Evolutionary conservation across 352 stramenopile species (phyloP).

Genomic region (Globisporangium abappressorium): DNA sequence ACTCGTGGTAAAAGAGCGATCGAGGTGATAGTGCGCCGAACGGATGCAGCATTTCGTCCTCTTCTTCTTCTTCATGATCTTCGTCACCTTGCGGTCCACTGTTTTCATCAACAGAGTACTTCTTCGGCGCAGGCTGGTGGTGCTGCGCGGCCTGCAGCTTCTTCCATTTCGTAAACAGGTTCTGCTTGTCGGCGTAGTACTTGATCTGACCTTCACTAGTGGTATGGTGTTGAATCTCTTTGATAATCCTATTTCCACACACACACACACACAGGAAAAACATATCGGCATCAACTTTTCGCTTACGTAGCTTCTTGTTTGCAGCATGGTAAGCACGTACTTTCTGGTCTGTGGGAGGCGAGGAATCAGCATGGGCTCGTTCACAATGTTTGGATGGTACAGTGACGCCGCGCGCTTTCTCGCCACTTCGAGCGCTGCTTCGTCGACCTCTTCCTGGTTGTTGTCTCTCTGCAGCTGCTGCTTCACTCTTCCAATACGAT

Average conservation of each 20-base stretch:
- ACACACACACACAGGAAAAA: not conserved
- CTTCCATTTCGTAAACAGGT: slow-evolving; percentile 76
- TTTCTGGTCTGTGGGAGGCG: slow-evolving; percentile 59
- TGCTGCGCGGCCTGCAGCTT: slow-evolving; percentile 56
- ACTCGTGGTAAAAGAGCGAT: slow-evolving; percentile 70
- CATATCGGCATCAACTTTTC: no score
- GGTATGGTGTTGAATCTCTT: slow-evolving; percentile 55
- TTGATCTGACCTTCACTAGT: slow-evolving; percentile 57
- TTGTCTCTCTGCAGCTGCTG: not conserved
- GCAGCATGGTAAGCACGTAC: slow-evolving; percentile 22
- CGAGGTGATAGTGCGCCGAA: slow-evolving; percentile 50
- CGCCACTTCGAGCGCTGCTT: slow-evolving; percentile 12
- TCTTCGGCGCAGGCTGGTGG: slow-evolving; percentile 33
- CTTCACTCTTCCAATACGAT: not conserved
- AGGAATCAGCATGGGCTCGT: slow-evolving; percentile 42
- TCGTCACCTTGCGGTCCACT: not conserved
- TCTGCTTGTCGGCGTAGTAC: slow-evolving; percentile 65
- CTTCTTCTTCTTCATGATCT: slow-evolving; percentile 15
- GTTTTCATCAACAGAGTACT: not conserved
- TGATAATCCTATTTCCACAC: slow-evolving; percentile 40
- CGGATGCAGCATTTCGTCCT: slow-evolving; percentile 19
- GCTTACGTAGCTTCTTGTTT: no score
- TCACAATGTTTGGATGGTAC: slow-evolving; percentile 28
- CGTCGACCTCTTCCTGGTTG: not conserved
- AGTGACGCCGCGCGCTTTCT: slow-evolving; percentile 23